These are phyloP conservation scores for Cyclotella baltica DNA, from an alignment of 108 stramenopile species.

Conservation along the genomic window DNA sequence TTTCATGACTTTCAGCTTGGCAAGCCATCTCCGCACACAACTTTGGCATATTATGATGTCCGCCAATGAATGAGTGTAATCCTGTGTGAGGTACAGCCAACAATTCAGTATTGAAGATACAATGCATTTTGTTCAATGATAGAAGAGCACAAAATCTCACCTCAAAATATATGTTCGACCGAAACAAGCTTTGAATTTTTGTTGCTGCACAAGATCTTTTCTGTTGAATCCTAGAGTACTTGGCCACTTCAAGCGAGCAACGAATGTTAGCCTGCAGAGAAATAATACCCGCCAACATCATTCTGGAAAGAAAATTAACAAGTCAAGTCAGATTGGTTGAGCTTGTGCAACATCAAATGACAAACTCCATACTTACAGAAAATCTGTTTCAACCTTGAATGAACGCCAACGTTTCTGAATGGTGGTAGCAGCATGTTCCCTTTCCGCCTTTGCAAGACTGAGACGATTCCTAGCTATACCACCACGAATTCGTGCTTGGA, in stretches of 20 bases:
- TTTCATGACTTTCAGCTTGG: neutral
- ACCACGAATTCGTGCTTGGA: constrained; percentile 22
- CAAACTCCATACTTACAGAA: neutral
- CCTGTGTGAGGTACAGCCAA: neutral
- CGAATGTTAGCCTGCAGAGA: constrained; percentile 16
- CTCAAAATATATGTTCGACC: constrained; percentile 12
- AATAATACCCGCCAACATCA: constrained; percentile 9
- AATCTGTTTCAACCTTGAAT: constrained; percentile 15
- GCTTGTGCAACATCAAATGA: neutral
- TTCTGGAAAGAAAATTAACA: neutral
- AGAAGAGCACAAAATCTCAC: neutral
- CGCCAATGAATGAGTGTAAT: constrained; percentile 7
- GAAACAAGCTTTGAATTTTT: constrained; percentile 14
- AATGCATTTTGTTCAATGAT: neutral
- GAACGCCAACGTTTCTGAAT: constrained; percentile 17
- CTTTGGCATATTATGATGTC: constrained; percentile 16
- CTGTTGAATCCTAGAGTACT: neutral
- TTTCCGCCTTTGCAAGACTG: neutral
- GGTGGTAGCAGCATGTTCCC: neutral
- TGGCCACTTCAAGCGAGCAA: neutral
- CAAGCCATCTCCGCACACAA: constrained; percentile 20
- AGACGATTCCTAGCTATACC: neutral
- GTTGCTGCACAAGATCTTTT: constrained; percentile 4
- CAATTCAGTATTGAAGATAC: neutral
- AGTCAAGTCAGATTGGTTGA: neutral